Base-by-base conservation (phyloP, 1,284 basidiomycete species). In the Melampsora occidentalis region DNA sequence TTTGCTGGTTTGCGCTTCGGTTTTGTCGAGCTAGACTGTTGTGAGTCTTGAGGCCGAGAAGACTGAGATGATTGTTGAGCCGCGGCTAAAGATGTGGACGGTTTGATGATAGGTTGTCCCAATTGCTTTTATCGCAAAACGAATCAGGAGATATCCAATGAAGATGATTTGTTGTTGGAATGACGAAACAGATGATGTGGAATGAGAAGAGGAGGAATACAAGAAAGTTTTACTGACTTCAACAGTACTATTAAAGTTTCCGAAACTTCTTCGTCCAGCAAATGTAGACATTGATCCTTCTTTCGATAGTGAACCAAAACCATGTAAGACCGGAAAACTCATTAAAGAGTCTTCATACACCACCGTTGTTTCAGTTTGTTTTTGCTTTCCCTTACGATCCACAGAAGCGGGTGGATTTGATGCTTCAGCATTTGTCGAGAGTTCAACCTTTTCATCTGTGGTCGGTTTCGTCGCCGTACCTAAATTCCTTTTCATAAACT, bases 401-500 rank as follows among this genome's bases (percentile, higher is more conserved):
- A 53, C 51, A 5, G 12, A 18, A 53, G 3, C 5, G 12, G 3
- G 12, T 22, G 51, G 14, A 22, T 20, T 14, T 4, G 53, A 28
- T 22, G 5, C 22, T 57, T 57, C 18, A 22, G 39, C 6, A 57
- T 57, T 10, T 10, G 2, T 28, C 7, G 53, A 57, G 14, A 5
- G 16, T 53, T 57, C 18, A 14, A 28, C 14, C 14, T n/a, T 57
- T 12, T 57, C 53, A 16, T 28, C 25, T 28, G 6, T 57, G 53
- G 7, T 57, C 1, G 53, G 53, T 14, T 57, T 42, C 6, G 53
- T 16, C 14, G 53, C 14, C 2, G 53, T 57, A 6, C 2, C 53
- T 28, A 57, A n/a, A 57, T 57, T 57, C 18, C 53, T 5, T 57
- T 57, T 57, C 53, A 57, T 57, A 28, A 57, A 57, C 25, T 57